A percentile compares a stretch with the other conserved stretches of the same genome.
Conservation (phyloP, 257 asterid genomes). For the Plantago ovata region DNA sequence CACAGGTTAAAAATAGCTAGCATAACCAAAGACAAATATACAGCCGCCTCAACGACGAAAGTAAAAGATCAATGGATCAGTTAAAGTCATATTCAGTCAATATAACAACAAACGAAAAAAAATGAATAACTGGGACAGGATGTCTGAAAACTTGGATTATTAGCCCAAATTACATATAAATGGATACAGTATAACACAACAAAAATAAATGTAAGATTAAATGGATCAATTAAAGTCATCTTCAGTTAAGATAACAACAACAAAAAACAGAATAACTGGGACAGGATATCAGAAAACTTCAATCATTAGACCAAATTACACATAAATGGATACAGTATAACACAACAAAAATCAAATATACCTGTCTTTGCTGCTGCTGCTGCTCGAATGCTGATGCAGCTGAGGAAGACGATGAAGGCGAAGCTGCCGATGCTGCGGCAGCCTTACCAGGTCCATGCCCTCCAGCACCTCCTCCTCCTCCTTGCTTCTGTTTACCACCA, state of each 20-base stretch:
- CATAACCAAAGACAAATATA: too few relatives aligned
- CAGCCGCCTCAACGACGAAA: too few relatives aligned
- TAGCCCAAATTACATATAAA: background rate
- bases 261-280: too few relatives aligned
- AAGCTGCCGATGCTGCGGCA: conserved; percentile 69
- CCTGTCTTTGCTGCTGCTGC: conserved; percentile 69
- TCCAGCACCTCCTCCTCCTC: conserved; percentile 73
- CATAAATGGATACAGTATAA: background rate
- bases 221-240: too few relatives aligned
- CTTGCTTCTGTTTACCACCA: conserved; percentile 87
- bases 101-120: too few relatives aligned
- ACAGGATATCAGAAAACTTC: background rate
- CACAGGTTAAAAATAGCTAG: too few relatives aligned
- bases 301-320: background rate
- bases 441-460: conserved; percentile 85
- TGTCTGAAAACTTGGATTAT: background rate
- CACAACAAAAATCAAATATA: conserved; percentile 17
- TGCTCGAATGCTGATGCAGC: conserved; percentile 84
- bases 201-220: background rate
- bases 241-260: too few relatives aligned
- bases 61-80: too few relatives aligned
- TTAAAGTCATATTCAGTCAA: too few relatives aligned
- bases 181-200: background rate
- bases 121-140: too few relatives aligned
- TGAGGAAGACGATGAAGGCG: conserved; percentile 92